phyloP scores from a whole-genome alignment of 139 green algal genomes.

The Chlorella vulgaris region DNA sequence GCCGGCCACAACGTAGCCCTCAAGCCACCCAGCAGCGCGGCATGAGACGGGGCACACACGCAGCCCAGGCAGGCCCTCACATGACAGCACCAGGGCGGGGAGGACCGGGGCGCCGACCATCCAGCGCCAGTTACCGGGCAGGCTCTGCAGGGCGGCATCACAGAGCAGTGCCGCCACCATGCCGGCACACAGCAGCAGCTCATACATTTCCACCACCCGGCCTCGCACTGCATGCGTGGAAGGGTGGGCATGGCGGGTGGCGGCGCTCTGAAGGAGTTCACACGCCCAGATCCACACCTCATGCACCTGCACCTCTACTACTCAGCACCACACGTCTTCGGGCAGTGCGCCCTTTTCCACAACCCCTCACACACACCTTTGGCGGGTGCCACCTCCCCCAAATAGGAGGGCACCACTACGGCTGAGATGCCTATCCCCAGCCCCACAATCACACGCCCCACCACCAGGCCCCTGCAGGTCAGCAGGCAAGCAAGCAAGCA shows the following conservation, averaged over 20 bases:
- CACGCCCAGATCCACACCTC: background rate
- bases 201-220: conserved; percentile 68
- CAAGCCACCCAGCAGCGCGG: no score
- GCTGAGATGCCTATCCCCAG: conserved; percentile 82
- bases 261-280: background rate
- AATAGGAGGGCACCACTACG: conserved; percentile 81
- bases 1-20: no score
- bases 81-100: conserved; percentile 47
- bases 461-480: conserved; percentile 59
- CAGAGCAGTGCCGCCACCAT: conserved; percentile 71
- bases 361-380: no score
- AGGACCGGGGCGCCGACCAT: conserved; percentile 72
- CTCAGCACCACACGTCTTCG: no score
- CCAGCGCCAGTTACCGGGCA: conserved; percentile 63
- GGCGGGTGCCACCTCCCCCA: conserved; percentile 82
- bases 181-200: conserved; percentile 81
- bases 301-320: no score
- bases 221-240: conserved; percentile 37
- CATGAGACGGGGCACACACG: no score
- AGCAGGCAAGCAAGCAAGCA: background rate
- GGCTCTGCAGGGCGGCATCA: conserved; percentile 62
- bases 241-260: background rate
- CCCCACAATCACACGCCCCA: conserved; percentile 72
- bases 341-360: no score
- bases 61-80: no score